Conservation (phyloP, 139 green algal species). For the Picochlorum sp. region DNA sequence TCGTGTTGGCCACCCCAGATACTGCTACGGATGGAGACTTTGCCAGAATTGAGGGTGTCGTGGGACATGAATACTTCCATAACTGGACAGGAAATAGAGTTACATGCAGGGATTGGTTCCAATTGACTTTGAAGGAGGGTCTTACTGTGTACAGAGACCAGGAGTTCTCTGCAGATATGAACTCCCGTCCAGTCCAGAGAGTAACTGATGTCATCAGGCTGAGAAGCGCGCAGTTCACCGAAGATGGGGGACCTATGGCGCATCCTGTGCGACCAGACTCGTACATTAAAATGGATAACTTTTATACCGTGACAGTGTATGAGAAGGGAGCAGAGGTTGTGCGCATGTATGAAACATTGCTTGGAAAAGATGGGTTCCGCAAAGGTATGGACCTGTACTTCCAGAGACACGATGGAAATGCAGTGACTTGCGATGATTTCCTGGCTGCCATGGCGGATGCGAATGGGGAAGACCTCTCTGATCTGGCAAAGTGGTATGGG, state of each 20-base stretch:
- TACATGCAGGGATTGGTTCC: conserved; percentile 94
- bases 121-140: conserved; percentile 96
- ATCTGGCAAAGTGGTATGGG: conserved; percentile 62
- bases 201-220: conserved; percentile 80
- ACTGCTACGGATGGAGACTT: conserved; percentile 93
- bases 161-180: conserved; percentile 95
- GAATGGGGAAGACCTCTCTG: conserved; percentile 74
- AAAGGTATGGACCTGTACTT: conserved; percentile 98
- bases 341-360: conserved; percentile 84
- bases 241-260: conserved; percentile 90
- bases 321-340: conserved; percentile 88
- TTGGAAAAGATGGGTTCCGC: conserved; percentile 92
- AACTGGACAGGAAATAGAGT: conserved; percentile 95
- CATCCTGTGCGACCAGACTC: conserved; percentile 92
- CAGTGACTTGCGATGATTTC: conserved; percentile 98
- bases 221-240: conserved; percentile 78
- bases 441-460: conserved; percentile 91
- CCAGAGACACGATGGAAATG: conserved; percentile 86
- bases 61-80: conserved; percentile 83
- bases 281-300: conserved; percentile 99
- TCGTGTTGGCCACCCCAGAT: conserved; percentile 85
- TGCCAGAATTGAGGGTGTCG: conserved; percentile 73
- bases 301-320: conserved; percentile 91
- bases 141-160: conserved; percentile 94
- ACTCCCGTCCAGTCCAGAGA: conserved; percentile 83